Conservation (phyloP, 2,329 filamentous ascomycete species). For the Cladobotryum protrusum region DNA sequence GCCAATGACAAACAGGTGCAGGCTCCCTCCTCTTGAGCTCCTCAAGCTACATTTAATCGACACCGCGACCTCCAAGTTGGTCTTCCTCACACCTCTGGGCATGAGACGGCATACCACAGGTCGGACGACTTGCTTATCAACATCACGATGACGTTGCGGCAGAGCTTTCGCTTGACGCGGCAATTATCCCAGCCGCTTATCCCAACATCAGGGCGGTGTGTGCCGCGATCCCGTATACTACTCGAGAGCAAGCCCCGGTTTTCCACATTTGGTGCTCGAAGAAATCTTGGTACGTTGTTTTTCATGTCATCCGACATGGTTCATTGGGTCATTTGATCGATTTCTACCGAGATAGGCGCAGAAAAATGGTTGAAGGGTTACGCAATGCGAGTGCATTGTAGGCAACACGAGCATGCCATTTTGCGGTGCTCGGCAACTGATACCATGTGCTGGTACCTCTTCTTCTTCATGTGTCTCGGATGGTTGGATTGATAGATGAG, state of each 20-base stretch:
- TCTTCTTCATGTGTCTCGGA: too few species aligned
- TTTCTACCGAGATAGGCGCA: neutral
- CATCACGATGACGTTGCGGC: conserved; percentile 19
- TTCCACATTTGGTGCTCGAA: conserved; percentile 22
- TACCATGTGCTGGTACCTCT: too few species aligned
- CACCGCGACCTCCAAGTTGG: neutral
- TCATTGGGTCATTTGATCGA: neutral
- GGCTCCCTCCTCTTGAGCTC: too few species aligned
- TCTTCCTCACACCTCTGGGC: neutral
- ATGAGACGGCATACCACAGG: neutral
- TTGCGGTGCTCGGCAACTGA: too few species aligned
- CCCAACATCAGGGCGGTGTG: conserved; percentile 3
- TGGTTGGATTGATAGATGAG: too few species aligned
- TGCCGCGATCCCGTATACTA: neutral
- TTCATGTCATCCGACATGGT: neutral
- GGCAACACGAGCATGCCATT: neutral
- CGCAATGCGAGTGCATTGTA: too few species aligned
- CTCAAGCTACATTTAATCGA: too few species aligned
- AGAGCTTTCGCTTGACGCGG: conserved; percentile 21
- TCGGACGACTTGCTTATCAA: neutral
- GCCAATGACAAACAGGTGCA: too few species aligned
- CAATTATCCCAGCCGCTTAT: conserved; percentile 15
- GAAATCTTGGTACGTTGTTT: conserved; percentile 20
- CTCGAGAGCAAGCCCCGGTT: conserved; percentile 19
- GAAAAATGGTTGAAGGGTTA: neutral